Evolutionary conservation across 345 rosid genomes (phyloP), one percentile per base, ranked within the genome.

Genomic region (Hirschfeldia incana): DNA sequence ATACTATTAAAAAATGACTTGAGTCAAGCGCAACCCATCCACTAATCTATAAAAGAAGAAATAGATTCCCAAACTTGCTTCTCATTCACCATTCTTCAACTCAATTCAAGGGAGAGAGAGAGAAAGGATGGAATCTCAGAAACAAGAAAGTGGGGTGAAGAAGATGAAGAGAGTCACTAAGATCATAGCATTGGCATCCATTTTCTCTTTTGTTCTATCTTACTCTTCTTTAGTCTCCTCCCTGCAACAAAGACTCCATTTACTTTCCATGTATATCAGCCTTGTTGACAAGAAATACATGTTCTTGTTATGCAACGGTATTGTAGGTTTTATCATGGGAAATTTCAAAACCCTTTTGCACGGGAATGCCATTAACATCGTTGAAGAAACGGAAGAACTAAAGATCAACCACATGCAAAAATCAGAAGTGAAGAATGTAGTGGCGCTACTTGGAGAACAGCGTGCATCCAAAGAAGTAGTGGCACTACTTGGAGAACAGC

Each of bases 301-400:
- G 85, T 93, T 93, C 83, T 83, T 91, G 39, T 81, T 91, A 8
- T 87, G 89, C 81, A 93, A 90, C 76, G 97, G 92, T 8, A 90
- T 93, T 26, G 82, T 93, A 4, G 87, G 83, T 58, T 30, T 91
- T 15, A 62, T 91, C 5, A 32, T 81, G 39, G 63, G 74, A 2
- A 79, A 65, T 64, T 73, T 76, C 16, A 81, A 75, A 58, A 70
- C 67, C 59, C 32, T 6, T 49, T 4, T 33, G 65, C 32, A 44
- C 28, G 77, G 59, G 13, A 78, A 77, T 60, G 13, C 30, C 49
- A 26, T 1, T 55, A 29, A 9, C 69, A 72, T 62, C 16, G 37
- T 37, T 77, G 67, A 59, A 68, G 33, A 49, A 28, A 12, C 46
- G 6, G 67, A 46, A 72, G 17, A 78, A 74, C 78, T 30, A 65